A percentile compares a stretch with the other conserved stretches of the same genome.
Evolutionary conservation across 2,329 filamentous ascomycete genomes (phyloP).

Genomic region (Penicillium oxalicum): DNA sequence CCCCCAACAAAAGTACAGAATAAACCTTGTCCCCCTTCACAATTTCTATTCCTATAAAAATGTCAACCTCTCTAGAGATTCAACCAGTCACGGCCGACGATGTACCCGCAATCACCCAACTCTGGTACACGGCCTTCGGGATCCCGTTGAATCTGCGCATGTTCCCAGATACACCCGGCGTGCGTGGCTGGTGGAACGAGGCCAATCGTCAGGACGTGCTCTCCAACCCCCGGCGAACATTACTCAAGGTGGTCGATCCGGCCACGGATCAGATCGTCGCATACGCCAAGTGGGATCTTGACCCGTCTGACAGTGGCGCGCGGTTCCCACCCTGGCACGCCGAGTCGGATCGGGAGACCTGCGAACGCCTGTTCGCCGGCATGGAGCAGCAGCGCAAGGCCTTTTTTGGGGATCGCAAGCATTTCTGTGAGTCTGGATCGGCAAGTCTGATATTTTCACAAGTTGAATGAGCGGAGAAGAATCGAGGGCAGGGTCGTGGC

Average conservation of each 20-base stretch:
- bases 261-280: slow-evolving; percentile 12
- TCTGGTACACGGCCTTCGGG: slow-evolving; percentile 21
- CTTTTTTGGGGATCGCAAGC: not conserved
- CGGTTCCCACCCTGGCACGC: slow-evolving; percentile 23
- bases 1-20: too few species aligned
- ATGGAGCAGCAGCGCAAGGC: slow-evolving; percentile 8
- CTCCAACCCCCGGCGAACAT: not conserved
- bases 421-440: not conserved
- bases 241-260: slow-evolving; percentile 4
- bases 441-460: too few species aligned
- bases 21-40: too few species aligned
- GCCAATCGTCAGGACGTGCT: slow-evolving; percentile 16
- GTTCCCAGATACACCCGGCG: slow-evolving; percentile 22
- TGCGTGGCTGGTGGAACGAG: slow-evolving; percentile 22
- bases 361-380: slow-evolving; percentile 12
- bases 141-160: slow-evolving; percentile 14
- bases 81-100: slow-evolving; percentile 14
- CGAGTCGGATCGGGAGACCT: slow-evolving; percentile 13
- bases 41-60: too few species aligned
- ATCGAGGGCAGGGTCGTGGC: too few species aligned
- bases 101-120: slow-evolving; percentile 14
- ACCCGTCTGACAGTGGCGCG: slow-evolving; percentile 15
- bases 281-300: slow-evolving; percentile 24
- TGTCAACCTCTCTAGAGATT: not conserved
- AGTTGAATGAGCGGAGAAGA: too few species aligned